A percentile compares a stretch with the other conserved stretches of the same genome.
These are phyloP conservation scores for Petasospora fabianii DNA, from an alignment of 1,139 yeast genomes.

Conservation along the genomic window DNA sequence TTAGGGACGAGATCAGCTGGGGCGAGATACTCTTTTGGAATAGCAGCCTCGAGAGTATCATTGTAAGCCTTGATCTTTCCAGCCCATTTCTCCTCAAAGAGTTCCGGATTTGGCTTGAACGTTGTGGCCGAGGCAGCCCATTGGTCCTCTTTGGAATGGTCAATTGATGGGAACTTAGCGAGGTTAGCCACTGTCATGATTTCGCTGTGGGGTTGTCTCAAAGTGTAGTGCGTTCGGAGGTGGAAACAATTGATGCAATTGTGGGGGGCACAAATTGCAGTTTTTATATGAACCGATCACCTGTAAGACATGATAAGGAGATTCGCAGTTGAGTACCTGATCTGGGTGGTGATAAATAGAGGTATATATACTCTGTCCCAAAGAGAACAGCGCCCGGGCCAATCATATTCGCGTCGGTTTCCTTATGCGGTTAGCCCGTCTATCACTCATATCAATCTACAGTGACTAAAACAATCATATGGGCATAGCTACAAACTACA, in stretches of 20 bases:
- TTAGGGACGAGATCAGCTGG: slow-evolving; percentile 35
- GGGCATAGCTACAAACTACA: too few relatives aligned
- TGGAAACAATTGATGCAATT: too few relatives aligned
- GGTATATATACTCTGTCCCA: too few relatives aligned
- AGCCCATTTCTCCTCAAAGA: slow-evolving; percentile 24
- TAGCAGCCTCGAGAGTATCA: slow-evolving; percentile 38
- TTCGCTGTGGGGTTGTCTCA: too few relatives aligned
- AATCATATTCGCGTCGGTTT: not conserved
- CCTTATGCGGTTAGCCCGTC: not conserved
- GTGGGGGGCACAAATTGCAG: not conserved
- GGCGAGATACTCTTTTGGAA: slow-evolving; percentile 26
- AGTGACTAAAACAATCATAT: not conserved
- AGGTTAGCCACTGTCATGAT: not conserved
- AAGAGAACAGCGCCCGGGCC: not conserved
- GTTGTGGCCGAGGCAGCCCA: slow-evolving; percentile 4
- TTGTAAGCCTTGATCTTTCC: slow-evolving; percentile 52
- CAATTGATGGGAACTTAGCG: slow-evolving; percentile 4
- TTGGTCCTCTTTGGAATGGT: slow-evolving; percentile 12
- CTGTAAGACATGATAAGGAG: not conserved
- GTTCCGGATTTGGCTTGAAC: slow-evolving; percentile 10
- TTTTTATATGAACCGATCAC: not conserved
- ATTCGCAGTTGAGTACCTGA: not conserved
- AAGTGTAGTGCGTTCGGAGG: too few relatives aligned
- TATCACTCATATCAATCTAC: too few relatives aligned
- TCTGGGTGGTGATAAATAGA: too few relatives aligned